Conservation (phyloP, 2,329 filamentous ascomycete genomes). For the Trichophyton verrucosum region DNA sequence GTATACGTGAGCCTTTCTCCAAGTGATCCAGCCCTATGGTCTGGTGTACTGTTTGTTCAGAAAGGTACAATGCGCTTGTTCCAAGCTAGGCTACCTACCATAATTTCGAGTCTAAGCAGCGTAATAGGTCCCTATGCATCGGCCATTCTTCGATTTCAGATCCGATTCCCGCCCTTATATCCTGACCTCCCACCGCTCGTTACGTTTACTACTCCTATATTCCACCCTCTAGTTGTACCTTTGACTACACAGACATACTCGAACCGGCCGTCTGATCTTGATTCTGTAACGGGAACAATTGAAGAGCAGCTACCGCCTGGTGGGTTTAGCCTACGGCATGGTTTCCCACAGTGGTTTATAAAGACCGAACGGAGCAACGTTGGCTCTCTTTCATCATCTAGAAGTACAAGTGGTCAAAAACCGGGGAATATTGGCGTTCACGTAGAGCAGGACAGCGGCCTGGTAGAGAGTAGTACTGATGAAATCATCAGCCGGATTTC, state of each 20-base stretch:
- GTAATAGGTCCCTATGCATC: conserved; percentile 72
- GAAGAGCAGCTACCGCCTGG: conserved; percentile 75
- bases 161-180: conserved; percentile 73
- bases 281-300: conserved; percentile 71
- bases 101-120: background rate
- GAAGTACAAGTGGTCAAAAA: conserved; percentile 29
- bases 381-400: conserved; percentile 26
- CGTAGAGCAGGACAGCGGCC: background rate
- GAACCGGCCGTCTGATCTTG: conserved; percentile 55
- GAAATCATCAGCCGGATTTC: background rate
- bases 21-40: conserved; percentile 71
- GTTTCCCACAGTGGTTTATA: conserved; percentile 85
- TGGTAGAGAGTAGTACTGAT: background rate
- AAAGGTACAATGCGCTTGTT: conserved; percentile 47
- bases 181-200: conserved; percentile 69
- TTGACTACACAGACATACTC: conserved; percentile 92
- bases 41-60: conserved; percentile 80
- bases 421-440: background rate
- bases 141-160: conserved; percentile 77
- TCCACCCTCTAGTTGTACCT: conserved; percentile 85
- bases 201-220: conserved; percentile 83
- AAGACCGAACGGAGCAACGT: conserved; percentile 37
- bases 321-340: conserved; percentile 79
- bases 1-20: conserved; percentile 77
- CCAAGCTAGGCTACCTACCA: conserved; percentile 6